Conservation (phyloP, 306 rosid genomes). For the Astragalus glycyphyllos region DNA sequence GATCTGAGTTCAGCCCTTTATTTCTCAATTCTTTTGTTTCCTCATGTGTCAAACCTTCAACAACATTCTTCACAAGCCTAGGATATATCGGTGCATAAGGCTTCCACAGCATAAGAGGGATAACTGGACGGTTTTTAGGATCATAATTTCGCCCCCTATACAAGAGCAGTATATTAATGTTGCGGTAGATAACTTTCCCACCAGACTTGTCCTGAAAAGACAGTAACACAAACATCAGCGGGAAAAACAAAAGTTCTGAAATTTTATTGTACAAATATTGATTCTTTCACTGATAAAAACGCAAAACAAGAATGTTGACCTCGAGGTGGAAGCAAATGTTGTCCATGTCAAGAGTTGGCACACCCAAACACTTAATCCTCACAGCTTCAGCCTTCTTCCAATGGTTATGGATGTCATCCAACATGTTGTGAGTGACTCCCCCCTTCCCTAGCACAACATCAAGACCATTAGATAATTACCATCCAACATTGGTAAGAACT, state of each 20-base stretch:
- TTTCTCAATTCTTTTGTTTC: slow-evolving; percentile 80
- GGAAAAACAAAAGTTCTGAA: slow-evolving; percentile 26
- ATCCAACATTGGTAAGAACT: not conserved
- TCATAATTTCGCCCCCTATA: slow-evolving; percentile 84
- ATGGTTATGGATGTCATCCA: slow-evolving; percentile 90
- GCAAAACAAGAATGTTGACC: slow-evolving; percentile 50
- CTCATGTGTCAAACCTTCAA: slow-evolving; percentile 68
- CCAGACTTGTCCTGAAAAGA: slow-evolving; percentile 78
- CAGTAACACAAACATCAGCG: slow-evolving; percentile 47
- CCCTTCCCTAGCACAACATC: slow-evolving; percentile 67
- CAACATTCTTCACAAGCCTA: slow-evolving; percentile 81
- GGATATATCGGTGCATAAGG: slow-evolving; percentile 93
- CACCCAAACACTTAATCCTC: slow-evolving; percentile 96
- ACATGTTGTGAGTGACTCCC: slow-evolving; percentile 93
- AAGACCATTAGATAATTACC: slow-evolving; percentile 32
- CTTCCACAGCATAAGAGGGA: slow-evolving; percentile 93
- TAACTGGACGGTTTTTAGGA: slow-evolving; percentile 64
- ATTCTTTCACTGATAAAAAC: not conserved
- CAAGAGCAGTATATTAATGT: slow-evolving; percentile 72
- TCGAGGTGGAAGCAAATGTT: slow-evolving; percentile 89
- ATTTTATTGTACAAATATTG: slow-evolving; percentile 26
- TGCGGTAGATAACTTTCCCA: slow-evolving; percentile 70
- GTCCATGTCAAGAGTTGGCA: slow-evolving; percentile 93
- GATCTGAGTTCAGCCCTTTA: slow-evolving; percentile 65
- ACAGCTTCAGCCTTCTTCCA: slow-evolving; percentile 96